Base-by-base conservation (phyloP, 164 flowering plant genomes). In the Paratinospora sagittata region DNA sequence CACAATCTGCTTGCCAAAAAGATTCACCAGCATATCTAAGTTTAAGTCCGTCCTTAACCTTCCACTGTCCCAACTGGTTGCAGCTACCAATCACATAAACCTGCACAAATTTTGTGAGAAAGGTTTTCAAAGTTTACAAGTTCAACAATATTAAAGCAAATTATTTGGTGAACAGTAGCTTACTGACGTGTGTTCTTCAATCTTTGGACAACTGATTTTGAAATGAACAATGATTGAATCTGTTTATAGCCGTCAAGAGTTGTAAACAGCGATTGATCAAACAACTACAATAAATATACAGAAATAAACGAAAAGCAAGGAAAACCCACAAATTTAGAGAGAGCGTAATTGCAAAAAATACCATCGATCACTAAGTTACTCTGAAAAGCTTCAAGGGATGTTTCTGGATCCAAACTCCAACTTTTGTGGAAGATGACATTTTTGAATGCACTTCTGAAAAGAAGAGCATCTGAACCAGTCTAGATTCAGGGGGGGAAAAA, bases 361-460 rank as follows among this genome's bases (percentile, higher is more conserved):
- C 96, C 97, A 73, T 82, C 82, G 5, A 55, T 68, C 9, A 80
- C 82, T 70, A 76, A 73, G 71, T 76, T 80, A 69, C 78, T 80
- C 49, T 79, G 81, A 76, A 77, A 49, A 61, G 77, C 68, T 47
- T 76, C 87, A 30, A 67, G 65, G 26, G 87, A 74, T 71, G 70
- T 84, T 75, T 88, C 86, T 7, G 78, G 49, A 47, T 77, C 72
- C 67, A 79, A 73, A 69, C 47, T 71, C 77, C 79, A 68, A 67
- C 82, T 85, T 27, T 55, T 73, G 10, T 82, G 75, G 75, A 89
- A 95, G n/a, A 95, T 89, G 75, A 91, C 98, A 81, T 95, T 72
- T 78, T 89, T 92, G 78, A 95, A 95, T 65, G 98, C 97, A 79
- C 90, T 95, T 80, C 81, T 86, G 74, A 82, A 86, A 64, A 93